Base-by-base conservation (phyloP, 331 rosid species). In the Ulmus americana region DNA sequence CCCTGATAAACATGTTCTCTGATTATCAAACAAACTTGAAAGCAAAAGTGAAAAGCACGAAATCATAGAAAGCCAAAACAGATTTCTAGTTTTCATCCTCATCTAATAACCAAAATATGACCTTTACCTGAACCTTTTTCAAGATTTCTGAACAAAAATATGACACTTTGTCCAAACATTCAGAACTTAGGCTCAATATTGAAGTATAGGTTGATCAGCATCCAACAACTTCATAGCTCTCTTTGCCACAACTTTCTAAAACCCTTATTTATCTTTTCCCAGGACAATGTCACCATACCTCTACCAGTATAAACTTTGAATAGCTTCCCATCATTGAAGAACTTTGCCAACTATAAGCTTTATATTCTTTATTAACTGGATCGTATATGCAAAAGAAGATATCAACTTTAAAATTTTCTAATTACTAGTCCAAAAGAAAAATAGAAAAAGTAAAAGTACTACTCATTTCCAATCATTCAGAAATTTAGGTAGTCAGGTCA, bases 331-430 rank as follows among this genome's bases (percentile, higher is more conserved):
- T 86, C 95, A 85, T 92, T 87, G 95, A 72, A 86, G 95, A 79
- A 86, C 97, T 89, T 89, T 94, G 85, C 95, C 99, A 89, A 89
- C 82, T 94, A 89, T 85, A 87, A 79, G 99, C 97, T 89, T 79
- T 92, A 85, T 80, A 72, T 85, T 94, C 95, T 87, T 85, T 94
- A 80, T 82, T 80, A 89, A 94, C 99, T 90, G 97, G 90, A 94
- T 82, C 69, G 95, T 94, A 83, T 86, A 91, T 70, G 96, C 94
- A 90, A 90, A 90, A 87, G 85, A 94, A 87, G 83, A 76, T 79
- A 94, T 87, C 84, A 90, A 86, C 76, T 86, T 94, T 80, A 67
- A 85, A 74, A 70, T 38, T 44, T 85, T 83, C 80, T 80, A 72
- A 73, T 54, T 60, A 71, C 61, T 9, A 75, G 55, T 69, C 64